phyloP scores from a whole-genome alignment of 2,329 filamentous ascomycete species.

The Thelonectria rubi region DNA sequence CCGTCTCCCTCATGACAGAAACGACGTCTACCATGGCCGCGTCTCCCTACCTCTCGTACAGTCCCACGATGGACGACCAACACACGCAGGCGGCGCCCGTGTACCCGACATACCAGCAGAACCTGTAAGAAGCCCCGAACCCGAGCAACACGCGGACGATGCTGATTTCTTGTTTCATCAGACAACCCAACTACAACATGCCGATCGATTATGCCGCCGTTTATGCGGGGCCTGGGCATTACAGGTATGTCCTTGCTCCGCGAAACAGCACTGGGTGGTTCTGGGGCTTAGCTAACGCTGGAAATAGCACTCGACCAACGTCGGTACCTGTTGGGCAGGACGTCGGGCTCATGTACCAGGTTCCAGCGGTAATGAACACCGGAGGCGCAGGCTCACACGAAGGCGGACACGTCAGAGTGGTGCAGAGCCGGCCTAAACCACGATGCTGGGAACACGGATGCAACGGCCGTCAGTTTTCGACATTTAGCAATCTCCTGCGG shows the following conservation, averaged over 20 bases:
- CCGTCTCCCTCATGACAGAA: constrained; percentile 62
- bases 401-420: constrained; percentile 68
- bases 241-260: constrained; percentile 48
- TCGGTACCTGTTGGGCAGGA: constrained; percentile 52
- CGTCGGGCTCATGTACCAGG: constrained; percentile 54
- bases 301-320: constrained; percentile 50
- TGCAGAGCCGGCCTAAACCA: constrained; percentile 86
- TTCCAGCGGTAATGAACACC: constrained; percentile 50
- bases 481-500: constrained; percentile 91
- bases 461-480: constrained; percentile 94
- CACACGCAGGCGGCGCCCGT: constrained; percentile 48
- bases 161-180: constrained; percentile 42
- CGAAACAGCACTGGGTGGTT: constrained; percentile 8
- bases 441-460: constrained; percentile 98
- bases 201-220: constrained; percentile 55
- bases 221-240: constrained; percentile 48
- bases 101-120: constrained; percentile 49
- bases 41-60: constrained; percentile 60
- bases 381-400: constrained; percentile 49
- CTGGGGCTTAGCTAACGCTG: constrained; percentile 31
- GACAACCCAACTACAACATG: constrained; percentile 52
- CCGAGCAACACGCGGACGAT: constrained; percentile 40
- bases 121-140: constrained; percentile 45
- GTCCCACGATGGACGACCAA: constrained; percentile 56
- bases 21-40: constrained; percentile 55